phyloP scores from a whole-genome alignment of 495 filamentous ascomycete species.

The Neurospora sp. region DNA sequence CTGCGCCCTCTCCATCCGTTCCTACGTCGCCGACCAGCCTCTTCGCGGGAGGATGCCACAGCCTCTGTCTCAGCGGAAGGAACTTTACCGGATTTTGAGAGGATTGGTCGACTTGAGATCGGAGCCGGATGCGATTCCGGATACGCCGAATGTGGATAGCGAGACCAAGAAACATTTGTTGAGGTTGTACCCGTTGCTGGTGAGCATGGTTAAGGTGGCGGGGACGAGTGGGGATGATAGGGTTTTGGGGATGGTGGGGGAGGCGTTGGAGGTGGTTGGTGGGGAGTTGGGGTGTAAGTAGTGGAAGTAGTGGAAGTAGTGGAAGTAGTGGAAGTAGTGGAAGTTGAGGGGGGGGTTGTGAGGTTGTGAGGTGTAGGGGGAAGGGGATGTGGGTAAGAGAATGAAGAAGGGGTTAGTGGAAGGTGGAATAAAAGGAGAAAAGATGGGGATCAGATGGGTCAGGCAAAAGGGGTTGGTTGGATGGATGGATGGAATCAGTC shows the following conservation, averaged over 20 bases:
- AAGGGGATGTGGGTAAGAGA: neutral
- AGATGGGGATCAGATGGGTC: neutral
- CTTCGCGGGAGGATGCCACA: slow-evolving; percentile 87
- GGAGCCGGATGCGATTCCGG: slow-evolving; percentile 62
- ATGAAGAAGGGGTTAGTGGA: neutral
- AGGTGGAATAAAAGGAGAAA: neutral
- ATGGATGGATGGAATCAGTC: neutral
- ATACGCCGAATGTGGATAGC: slow-evolving; percentile 45
- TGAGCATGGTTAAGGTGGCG: slow-evolving; percentile 58
- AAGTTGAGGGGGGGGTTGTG: no score
- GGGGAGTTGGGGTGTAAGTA: slow-evolving; percentile 48
- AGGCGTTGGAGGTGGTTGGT: slow-evolving; percentile 56
- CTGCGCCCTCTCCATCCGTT: slow-evolving; percentile 63
- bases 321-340: neutral
- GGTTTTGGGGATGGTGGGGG: slow-evolving; percentile 45
- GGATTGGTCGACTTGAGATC: slow-evolving; percentile 54
- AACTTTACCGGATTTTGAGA: slow-evolving; percentile 61
- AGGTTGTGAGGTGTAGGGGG: neutral
- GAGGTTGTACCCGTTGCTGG: slow-evolving; percentile 72
- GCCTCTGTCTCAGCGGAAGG: slow-evolving; percentile 68
- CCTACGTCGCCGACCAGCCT: slow-evolving; percentile 87
- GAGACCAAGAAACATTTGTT: slow-evolving; percentile 60
- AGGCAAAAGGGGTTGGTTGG: neutral
- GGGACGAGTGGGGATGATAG: slow-evolving; percentile 52
- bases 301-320: slow-evolving; percentile 2